Evolutionary conservation across 163 green algal species (phyloP).

Genomic region (Prototheca wickerhamii): DNA sequence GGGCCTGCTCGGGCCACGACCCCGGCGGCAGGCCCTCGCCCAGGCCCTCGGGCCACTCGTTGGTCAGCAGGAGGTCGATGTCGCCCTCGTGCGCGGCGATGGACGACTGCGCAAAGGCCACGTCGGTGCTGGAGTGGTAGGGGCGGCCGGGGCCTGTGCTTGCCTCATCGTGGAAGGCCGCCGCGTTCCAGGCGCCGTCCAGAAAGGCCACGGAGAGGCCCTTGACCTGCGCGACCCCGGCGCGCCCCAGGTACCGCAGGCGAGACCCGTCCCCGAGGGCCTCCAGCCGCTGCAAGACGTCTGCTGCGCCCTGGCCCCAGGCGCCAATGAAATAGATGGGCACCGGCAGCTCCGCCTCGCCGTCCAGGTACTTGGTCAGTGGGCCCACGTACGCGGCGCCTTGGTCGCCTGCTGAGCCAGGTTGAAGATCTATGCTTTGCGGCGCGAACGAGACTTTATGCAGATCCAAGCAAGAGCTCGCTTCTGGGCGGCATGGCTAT

Average conservation of each 20-base stretch:
- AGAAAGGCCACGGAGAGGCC: slow-evolving; percentile 69
- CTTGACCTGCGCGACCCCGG: slow-evolving; percentile 38
- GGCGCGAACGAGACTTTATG: not conserved
- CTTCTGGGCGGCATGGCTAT: not conserved
- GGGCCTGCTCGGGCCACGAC: slow-evolving; percentile 1
- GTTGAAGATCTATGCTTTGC: not conserved
- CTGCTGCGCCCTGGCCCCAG: slow-evolving; percentile 31
- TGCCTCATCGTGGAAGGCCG: slow-evolving; percentile 23
- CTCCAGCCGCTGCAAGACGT: slow-evolving; percentile 14
- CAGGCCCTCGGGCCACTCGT: slow-evolving; percentile 67
- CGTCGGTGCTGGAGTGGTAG: slow-evolving; percentile 35
- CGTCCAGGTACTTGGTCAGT: slow-evolving; percentile 45
- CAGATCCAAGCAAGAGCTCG: not conserved
- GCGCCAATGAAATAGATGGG: slow-evolving; percentile 70
- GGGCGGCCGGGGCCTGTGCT: slow-evolving; percentile 9
- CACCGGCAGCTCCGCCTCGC: slow-evolving; percentile 42
- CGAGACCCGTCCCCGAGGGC: slow-evolving; percentile 7
- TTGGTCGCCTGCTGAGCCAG: slow-evolving; percentile 4
- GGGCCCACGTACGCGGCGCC: slow-evolving; percentile 32
- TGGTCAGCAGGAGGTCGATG: slow-evolving; percentile 76
- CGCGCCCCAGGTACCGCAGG: slow-evolving; percentile 50
- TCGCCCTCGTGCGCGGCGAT: slow-evolving; percentile 53
- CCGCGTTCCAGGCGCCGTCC: slow-evolving; percentile 52
- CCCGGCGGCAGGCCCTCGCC: slow-evolving; percentile 16
- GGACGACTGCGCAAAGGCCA: slow-evolving; percentile 29